Evolutionary conservation across 306 rosid species (phyloP), one percentile per base, ranked within the genome.

Genomic region (Castanospermum australe): DNA sequence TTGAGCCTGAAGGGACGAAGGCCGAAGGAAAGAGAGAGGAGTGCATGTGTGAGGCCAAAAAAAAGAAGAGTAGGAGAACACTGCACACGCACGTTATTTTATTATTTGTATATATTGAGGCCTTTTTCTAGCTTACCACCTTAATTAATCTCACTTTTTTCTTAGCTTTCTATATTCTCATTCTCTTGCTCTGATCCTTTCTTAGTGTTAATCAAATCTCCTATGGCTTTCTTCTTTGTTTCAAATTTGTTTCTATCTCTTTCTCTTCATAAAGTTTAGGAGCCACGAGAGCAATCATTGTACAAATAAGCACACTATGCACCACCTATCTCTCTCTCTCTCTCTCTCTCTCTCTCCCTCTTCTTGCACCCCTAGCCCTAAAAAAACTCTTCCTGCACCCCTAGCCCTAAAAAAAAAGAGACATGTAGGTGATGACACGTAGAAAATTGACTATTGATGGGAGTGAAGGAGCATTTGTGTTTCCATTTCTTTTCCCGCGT

Each of bases 281-380:
- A 85, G 87, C 89, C 94, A 92, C 93, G 94, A 88, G 97, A 88
- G 89, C 90, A 92, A 92, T 94, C 62, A 94, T 94, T 92, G 81
- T 86, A 82, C 71, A 84, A 86, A 88, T 89, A 88, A 87, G 81
- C 80, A 75, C 91, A 90, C 85, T 77, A 79, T 85, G 86, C 83
- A 82, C 79, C 87, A 90, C 77, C 85, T 87, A 72, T 30, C 76
- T 47, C 82, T 51, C 65, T 56, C 88, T 84, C 74, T 48, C 42
- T 64, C 42, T 81, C 68, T 51, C 61, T 30, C 59, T 24, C 14
- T 14, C 8, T 25, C 6, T 32, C 22, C 28, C 5, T 20, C 18
- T 14, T 24, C 35, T 1, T 48, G 39, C 38, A 24, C 15, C 20
- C 42, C 42, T 60, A 8, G 14, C 20, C 76, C 75, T n/a, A n/a